phyloP scores from a whole-genome alignment of 768 basidiomycete species.

The Boletus subcaerulescens region DNA sequence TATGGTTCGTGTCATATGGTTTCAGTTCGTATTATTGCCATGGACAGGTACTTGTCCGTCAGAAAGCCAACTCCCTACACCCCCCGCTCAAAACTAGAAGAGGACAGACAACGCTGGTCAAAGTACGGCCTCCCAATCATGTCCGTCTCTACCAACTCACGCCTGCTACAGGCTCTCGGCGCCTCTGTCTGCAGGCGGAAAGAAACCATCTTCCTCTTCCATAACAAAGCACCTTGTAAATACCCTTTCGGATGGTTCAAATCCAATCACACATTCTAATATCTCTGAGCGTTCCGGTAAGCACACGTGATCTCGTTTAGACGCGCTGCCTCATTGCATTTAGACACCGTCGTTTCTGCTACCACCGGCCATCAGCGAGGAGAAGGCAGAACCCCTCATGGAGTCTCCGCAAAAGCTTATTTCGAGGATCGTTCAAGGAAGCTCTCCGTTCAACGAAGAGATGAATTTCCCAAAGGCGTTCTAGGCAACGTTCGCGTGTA shows the following conservation, averaged over 20 bases:
- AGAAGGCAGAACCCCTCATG: conserved; percentile 37
- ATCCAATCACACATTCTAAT: conserved; percentile 79
- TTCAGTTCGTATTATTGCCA: neutral
- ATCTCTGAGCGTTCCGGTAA: conserved; percentile 59
- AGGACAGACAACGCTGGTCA: conserved; percentile 18
- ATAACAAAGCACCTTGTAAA: conserved; percentile 59
- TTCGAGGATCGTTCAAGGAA: conserved; percentile 46
- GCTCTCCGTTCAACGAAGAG: conserved; percentile 33
- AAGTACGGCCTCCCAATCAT: conserved; percentile 3
- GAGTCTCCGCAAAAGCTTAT: conserved; percentile 34
- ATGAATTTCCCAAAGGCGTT: conserved; percentile 22
- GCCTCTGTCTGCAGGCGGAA: conserved; percentile 29
- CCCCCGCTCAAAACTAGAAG: conserved; percentile 10
- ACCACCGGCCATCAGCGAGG: conserved; percentile 68
- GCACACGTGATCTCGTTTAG: conserved; percentile 8
- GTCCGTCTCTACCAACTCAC: conserved; percentile 4
- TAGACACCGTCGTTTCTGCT: conserved; percentile 60
- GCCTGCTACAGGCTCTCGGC: conserved; percentile 25
- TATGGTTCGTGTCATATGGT: neutral
- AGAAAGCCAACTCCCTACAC: conserved; percentile 22
- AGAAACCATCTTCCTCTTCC: conserved; percentile 38
- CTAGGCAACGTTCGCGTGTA: conserved; percentile 53
- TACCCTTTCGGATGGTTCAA: conserved; percentile 59
- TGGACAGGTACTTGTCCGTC: conserved; percentile 28
- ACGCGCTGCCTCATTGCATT: neutral